These are phyloP conservation scores for Ophiocordyceps camponoti-floridani DNA, from an alignment of 2,329 filamentous ascomycete species.

Conservation along the genomic window DNA sequence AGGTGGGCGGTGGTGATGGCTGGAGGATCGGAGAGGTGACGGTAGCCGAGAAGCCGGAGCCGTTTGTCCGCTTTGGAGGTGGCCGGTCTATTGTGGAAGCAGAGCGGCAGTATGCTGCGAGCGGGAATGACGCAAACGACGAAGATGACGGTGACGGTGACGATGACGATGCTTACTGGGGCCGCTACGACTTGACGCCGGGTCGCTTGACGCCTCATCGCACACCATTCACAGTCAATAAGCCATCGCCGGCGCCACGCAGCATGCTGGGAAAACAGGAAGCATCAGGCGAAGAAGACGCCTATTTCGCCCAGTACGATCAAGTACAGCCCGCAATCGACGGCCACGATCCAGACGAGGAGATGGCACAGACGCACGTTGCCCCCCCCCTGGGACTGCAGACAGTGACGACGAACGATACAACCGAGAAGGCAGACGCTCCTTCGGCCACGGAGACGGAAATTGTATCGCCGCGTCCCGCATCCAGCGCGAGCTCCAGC, in stretches of 20 bases:
- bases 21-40: constrained; percentile 61
- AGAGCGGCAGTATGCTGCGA: constrained; percentile 31
- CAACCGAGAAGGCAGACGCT: no score
- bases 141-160: constrained; percentile 27
- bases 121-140: constrained; percentile 1
- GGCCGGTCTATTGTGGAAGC: constrained; percentile 37
- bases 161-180: constrained; percentile 68
- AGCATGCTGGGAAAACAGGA: constrained; percentile 7
- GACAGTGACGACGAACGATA: no score
- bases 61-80: constrained; percentile 35
- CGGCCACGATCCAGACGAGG: constrained; percentile 64
- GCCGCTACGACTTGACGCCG: constrained; percentile 56
- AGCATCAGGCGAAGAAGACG: constrained; percentile 39
- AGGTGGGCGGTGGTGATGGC: constrained; percentile 39
- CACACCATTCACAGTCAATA: no score
- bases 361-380: constrained; percentile 14
- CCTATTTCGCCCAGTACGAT: constrained; percentile 63
- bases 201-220: constrained; percentile 44
- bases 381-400: constrained; percentile 16
- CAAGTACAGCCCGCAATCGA: constrained; percentile 68
- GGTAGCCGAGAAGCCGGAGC: constrained; percentile 35
- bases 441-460: no score
- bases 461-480: constrained; percentile 38
- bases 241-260: no score
- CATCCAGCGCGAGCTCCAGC: constrained; percentile 38